A percentile compares a stretch with the other conserved stretches of the same genome.
Evolutionary conservation across 2,329 filamentous ascomycete genomes (phyloP).

Genomic region (Sporothrix brasiliensis): DNA sequence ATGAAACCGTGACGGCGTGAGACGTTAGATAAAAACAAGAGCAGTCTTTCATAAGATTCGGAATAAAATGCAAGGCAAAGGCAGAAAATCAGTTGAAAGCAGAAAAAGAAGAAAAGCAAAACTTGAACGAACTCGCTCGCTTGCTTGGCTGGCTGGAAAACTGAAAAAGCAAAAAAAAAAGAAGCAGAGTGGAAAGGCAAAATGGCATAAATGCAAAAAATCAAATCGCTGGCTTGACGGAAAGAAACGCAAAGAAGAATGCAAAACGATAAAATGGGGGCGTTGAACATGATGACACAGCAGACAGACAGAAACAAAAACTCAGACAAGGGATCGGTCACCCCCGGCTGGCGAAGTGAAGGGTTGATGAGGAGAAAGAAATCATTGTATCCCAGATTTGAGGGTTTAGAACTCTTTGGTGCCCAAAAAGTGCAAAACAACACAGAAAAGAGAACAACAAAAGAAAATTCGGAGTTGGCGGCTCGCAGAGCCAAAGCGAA

Average conservation of each 20-base stretch:
- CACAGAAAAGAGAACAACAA: slow-evolving; percentile 25
- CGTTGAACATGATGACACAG: slow-evolving; percentile 29
- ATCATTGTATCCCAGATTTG: slow-evolving; percentile 16
- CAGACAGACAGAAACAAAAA: slow-evolving; percentile 30
- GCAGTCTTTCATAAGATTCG: slow-evolving; percentile 27
- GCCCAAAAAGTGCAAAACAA: slow-evolving; percentile 1
- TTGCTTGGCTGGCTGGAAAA: slow-evolving; percentile 24
- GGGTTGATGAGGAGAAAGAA: slow-evolving; percentile 8
- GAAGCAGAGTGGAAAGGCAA: slow-evolving; percentile 9
- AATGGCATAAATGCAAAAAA: slow-evolving; percentile 27
- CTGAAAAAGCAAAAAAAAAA: slow-evolving; percentile 24
- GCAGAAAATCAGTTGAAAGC: not conserved
- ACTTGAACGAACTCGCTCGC: slow-evolving; percentile 21
- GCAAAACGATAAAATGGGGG: not conserved
- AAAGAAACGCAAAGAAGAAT: slow-evolving; percentile 17
- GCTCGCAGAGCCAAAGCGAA: slow-evolving; percentile 25
- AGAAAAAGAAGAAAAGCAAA: slow-evolving; percentile 15
- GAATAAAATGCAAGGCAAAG: not conserved
- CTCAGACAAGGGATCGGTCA: slow-evolving; percentile 26
- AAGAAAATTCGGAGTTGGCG: slow-evolving; percentile 8
- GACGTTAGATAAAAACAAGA: slow-evolving; percentile 20
- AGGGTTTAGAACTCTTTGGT: slow-evolving; percentile 28
- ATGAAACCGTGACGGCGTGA: slow-evolving; percentile 29
- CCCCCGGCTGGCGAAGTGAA: not conserved
- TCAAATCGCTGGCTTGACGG: slow-evolving; percentile 33